A percentile compares a stretch with the other conserved stretches of the same genome.
Conservation (phyloP, 2,329 filamentous ascomycete species). For the Cladobotryum protrusum region DNA sequence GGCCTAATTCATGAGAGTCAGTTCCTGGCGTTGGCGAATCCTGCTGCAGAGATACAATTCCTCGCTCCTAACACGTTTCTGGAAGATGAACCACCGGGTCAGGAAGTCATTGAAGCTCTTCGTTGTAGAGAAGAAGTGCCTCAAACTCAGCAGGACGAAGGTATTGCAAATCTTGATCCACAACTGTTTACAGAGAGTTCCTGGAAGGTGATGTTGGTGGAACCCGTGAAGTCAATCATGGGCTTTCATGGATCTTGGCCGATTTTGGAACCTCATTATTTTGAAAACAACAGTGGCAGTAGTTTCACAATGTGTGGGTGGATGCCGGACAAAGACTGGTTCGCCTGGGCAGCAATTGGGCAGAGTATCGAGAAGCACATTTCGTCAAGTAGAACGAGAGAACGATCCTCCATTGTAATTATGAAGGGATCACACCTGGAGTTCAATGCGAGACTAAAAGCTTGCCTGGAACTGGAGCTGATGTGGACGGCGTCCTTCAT, state of each 20-base stretch:
- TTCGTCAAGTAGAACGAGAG: slow-evolving; percentile 1
- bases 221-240: not conserved
- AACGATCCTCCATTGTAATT: not conserved
- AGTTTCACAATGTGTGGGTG: slow-evolving; percentile 40
- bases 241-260: slow-evolving; percentile 28
- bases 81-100: slow-evolving; percentile 20
- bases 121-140: not conserved
- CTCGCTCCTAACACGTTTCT: slow-evolving; percentile 38
- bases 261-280: slow-evolving; percentile 23
- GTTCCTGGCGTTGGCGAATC: too few relatives aligned
- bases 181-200: not conserved
- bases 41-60: slow-evolving; percentile 25
- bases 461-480: slow-evolving; percentile 42
- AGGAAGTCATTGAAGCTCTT: not conserved
- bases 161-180: not conserved
- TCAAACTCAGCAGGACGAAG: not conserved
- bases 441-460: slow-evolving; percentile 28
- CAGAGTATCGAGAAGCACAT: slow-evolving; percentile 24
- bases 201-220: not conserved
- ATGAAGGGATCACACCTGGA: slow-evolving; percentile 10
- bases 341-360: slow-evolving; percentile 26
- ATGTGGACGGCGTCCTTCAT: slow-evolving; percentile 26
- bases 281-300: slow-evolving; percentile 26
- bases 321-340: slow-evolving; percentile 35
- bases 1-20: not conserved